phyloP scores from a whole-genome alignment of 805 yeast species.

The Metschnikowia lachancei region DNA sequence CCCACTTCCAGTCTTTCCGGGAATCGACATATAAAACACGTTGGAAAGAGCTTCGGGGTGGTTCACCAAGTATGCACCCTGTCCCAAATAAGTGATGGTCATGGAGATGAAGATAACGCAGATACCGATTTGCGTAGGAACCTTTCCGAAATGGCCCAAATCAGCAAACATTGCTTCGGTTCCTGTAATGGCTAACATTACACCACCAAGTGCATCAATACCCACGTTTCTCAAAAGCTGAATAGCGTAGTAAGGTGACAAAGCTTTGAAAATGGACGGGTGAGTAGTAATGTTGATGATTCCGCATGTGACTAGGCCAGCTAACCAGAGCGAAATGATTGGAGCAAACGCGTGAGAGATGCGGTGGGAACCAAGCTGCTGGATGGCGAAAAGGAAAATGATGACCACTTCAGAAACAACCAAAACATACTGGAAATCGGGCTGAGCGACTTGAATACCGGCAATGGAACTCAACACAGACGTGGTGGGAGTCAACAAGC shows the following conservation, averaged over 20 bases:
- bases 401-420: slow-evolving; percentile 51
- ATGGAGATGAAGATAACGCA: slow-evolving; percentile 52
- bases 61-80: slow-evolving; percentile 47
- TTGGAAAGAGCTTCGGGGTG: slow-evolving; percentile 41
- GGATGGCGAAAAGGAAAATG: slow-evolving; percentile 44
- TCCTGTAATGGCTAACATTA: slow-evolving; percentile 57
- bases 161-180: slow-evolving; percentile 66
- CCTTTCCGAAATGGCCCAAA: slow-evolving; percentile 52
- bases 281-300: slow-evolving; percentile 42
- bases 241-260: slow-evolving; percentile 54
- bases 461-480: slow-evolving; percentile 57
- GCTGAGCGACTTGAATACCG: slow-evolving; percentile 54
- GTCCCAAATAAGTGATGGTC: slow-evolving; percentile 55
- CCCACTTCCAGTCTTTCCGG: slow-evolving; percentile 45
- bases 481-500: slow-evolving; percentile 61
- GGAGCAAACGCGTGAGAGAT: slow-evolving; percentile 55
- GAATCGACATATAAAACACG: slow-evolving; percentile 49
- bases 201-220: slow-evolving; percentile 47
- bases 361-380: slow-evolving; percentile 49
- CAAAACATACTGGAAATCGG: slow-evolving; percentile 43
- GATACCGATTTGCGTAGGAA: slow-evolving; percentile 49
- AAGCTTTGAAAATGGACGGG: slow-evolving; percentile 46
- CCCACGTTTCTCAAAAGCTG: slow-evolving; percentile 39
- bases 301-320: slow-evolving; percentile 46
- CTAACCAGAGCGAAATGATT: slow-evolving; percentile 50